phyloP scores from a whole-genome alignment of 2,329 filamentous ascomycete genomes.

The Xylaria digitata region DNA sequence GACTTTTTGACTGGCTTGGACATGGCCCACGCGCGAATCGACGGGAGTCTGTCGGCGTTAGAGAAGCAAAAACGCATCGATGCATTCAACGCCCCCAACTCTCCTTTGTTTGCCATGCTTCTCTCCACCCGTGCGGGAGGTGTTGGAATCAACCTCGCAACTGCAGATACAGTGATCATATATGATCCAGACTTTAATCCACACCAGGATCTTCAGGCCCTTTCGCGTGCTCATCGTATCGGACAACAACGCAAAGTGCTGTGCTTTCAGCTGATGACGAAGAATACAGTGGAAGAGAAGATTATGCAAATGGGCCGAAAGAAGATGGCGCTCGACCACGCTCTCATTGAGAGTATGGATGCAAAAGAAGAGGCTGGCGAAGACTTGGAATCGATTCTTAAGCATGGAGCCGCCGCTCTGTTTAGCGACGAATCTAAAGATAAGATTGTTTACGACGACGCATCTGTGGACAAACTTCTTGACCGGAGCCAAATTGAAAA shows the following conservation, averaged over 20 bases:
- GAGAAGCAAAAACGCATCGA: constrained; percentile 97
- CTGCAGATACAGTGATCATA: constrained; percentile 97
- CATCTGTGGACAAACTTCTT: constrained; percentile 88
- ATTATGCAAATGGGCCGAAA: constrained; percentile 96
- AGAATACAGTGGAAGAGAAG: constrained; percentile 89
- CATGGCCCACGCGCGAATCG: constrained; percentile 80
- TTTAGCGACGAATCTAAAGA: constrained; percentile 80
- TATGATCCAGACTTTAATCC: constrained; percentile 98
- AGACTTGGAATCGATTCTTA: constrained; percentile 88
- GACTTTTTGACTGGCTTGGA: constrained; percentile 86
- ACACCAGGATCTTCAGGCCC: constrained; percentile 95
- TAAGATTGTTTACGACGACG: constrained; percentile 83
- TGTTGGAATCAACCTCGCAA: constrained; percentile 96
- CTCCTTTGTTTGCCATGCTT: constrained; percentile 87
- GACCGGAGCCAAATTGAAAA: constrained; percentile 86
- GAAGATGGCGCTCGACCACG: constrained; percentile 96
- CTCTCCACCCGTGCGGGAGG: constrained; percentile 94
- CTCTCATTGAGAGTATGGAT: constrained; percentile 92
- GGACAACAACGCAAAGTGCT: constrained; percentile 96
- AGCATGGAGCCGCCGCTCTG: constrained; percentile 85
- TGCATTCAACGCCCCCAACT: constrained; percentile 87
- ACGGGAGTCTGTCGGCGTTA: constrained; percentile 82
- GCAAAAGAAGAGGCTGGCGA: constrained; percentile 80
- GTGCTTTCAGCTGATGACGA: constrained; percentile 94
- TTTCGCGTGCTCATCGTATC: constrained; percentile 94